Base-by-base conservation (phyloP, 805 yeast species). In the Blastobotrys chiropterorum region DNA sequence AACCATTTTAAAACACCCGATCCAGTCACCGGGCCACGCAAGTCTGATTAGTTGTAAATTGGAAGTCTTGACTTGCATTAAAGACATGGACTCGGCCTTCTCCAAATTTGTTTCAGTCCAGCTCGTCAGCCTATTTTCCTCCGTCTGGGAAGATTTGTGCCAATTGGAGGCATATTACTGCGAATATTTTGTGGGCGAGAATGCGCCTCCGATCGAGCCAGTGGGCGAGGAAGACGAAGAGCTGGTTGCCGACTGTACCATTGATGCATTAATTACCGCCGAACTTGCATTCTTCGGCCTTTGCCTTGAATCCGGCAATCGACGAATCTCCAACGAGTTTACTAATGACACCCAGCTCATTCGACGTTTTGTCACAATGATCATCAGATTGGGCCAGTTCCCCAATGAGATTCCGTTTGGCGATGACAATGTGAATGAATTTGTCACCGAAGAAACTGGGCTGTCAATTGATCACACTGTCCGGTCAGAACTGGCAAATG, bases 361-460 rank as follows among this genome's bases (percentile, higher is more conserved):
- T 14, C 46, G 46, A 17, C 52, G 39, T 16, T 44, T 49, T 19
- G 43, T 22, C 13, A 16, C 48, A 2, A 30, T 49, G 1, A 39
- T 43, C n/a, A 34, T 45, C 2, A 22, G 34, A n/a, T 31, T 39
- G 15, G 50, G 34, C 6, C 50, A 53, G 40, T 22, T 49, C 42
- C 48, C 46, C 30, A 53, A 44, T 11, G 41, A 48, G 7, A 22
- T 76, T 74, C 3, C 56, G 56, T n/a, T 86, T 83, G 74, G 17
- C 15, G 64, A 67, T 2, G 72, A 69, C 1, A 90, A 90, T 62
- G 77, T 81, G 61, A 88, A 90, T 61, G 67, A 66, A 2, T 89
- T 80, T 64, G 86, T 88, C 3, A 78, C 90, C 1, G 84, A 80
- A 38, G 90, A 86, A 52, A 74, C 87, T 1, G 96, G 89, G 1